phyloP scores from a whole-genome alignment of 768 basidiomycete species.

The Galerina marginata region DNA sequence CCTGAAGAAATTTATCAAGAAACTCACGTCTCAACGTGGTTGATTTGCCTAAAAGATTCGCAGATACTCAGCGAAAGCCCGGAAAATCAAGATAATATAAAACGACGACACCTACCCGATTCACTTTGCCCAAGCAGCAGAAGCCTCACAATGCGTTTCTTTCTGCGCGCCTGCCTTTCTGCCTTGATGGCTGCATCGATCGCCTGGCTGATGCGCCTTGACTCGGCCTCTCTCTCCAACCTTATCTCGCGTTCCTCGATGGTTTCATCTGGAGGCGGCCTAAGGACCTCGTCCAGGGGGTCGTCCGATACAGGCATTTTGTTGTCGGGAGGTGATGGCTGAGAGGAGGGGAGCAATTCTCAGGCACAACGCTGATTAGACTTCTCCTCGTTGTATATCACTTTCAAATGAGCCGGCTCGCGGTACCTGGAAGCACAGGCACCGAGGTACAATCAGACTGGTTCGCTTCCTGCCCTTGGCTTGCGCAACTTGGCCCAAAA shows the following conservation, averaged over 20 bases:
- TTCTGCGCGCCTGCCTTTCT: slow-evolving; percentile 65
- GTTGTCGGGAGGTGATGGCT: slow-evolving; percentile 14
- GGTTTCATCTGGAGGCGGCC: slow-evolving; percentile 72
- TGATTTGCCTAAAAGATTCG: slow-evolving; percentile 62
- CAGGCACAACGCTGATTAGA: slow-evolving; percentile 28
- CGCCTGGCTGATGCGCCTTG: slow-evolving; percentile 63
- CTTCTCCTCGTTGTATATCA: slow-evolving; percentile 25
- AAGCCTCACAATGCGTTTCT: slow-evolving; percentile 73
- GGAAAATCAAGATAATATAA: slow-evolving; percentile 2
- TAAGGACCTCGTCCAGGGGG: slow-evolving; percentile 69
- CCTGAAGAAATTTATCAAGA: slow-evolving; percentile 2
- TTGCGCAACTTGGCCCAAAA: too few relatives aligned
- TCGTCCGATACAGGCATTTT: slow-evolving; percentile 53
- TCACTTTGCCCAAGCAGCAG: slow-evolving; percentile 84
- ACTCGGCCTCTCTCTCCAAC: slow-evolving; percentile 68
- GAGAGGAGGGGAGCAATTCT: slow-evolving; percentile 26
- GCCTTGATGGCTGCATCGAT: slow-evolving; percentile 79
- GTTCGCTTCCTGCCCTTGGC: slow-evolving; percentile 1
- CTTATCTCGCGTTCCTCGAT: slow-evolving; percentile 59
- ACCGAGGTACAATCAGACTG: slow-evolving; percentile 33
- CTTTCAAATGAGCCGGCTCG: slow-evolving; percentile 22
- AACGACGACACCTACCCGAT: slow-evolving; percentile 56
- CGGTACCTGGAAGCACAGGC: slow-evolving; percentile 28
- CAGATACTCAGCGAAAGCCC: background rate
- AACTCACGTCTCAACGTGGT: slow-evolving; percentile 81